Evolutionary conservation across 768 basidiomycete species (phyloP).

Genomic region (Lentinula sp.): DNA sequence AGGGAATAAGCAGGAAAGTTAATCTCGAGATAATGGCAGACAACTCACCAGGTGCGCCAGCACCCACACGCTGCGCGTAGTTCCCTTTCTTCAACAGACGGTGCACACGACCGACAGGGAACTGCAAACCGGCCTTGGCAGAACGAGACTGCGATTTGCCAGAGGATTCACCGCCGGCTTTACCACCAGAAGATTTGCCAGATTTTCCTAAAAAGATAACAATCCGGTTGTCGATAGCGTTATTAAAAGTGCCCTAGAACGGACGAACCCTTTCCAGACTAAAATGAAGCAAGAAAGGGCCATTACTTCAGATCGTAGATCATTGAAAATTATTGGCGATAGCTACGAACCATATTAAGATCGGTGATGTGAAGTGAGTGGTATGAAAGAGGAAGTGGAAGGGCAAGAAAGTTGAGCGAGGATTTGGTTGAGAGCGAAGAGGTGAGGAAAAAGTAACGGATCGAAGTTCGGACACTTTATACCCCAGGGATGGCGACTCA

Average conservation of each 20-base stretch:
- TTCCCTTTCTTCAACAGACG: slow-evolving; percentile 60
- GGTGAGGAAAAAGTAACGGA: not conserved
- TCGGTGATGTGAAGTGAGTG: not conserved
- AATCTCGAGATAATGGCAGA: not conserved
- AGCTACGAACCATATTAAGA: not conserved
- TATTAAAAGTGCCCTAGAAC: too few species aligned
- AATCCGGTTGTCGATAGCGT: too few species aligned
- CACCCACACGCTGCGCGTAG: slow-evolving; percentile 32
- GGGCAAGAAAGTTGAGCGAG: not conserved
- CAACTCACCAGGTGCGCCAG: slow-evolving; percentile 11
- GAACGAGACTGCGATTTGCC: slow-evolving; percentile 26
- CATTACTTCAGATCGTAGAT: not conserved
- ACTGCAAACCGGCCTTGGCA: slow-evolving; percentile 48
- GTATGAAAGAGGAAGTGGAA: not conserved
- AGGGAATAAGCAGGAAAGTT: not conserved
- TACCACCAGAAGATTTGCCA: slow-evolving; percentile 8
- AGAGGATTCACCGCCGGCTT: slow-evolving; percentile 9
- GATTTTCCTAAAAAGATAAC: slow-evolving; percentile 1
- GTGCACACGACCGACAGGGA: slow-evolving; percentile 73
- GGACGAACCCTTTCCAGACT: slow-evolving; percentile 5
- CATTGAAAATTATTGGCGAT: too few species aligned
- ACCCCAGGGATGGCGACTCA: not conserved
- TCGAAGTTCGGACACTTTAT: not conserved
- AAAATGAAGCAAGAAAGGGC: not conserved
- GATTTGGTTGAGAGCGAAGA: not conserved